phyloP scores from a whole-genome alignment of 495 filamentous ascomycete genomes.

The Xylaria telfairii region DNA sequence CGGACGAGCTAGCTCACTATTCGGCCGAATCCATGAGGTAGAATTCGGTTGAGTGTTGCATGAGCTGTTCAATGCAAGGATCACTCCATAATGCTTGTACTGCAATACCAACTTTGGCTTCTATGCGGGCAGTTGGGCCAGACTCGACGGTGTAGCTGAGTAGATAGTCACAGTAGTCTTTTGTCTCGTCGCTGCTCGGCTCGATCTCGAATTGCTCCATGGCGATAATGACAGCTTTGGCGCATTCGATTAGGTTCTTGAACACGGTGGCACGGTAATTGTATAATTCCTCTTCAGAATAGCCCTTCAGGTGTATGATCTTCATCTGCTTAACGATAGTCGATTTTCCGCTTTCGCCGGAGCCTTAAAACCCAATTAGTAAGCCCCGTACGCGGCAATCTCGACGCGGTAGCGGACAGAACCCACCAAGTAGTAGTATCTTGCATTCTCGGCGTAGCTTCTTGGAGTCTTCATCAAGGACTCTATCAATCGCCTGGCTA shows the following conservation, averaged over 20 bases:
- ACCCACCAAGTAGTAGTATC: constrained; percentile 88
- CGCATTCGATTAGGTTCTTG: constrained; percentile 97
- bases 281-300: constrained; percentile 86
- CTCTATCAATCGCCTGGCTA: constrained; percentile 91
- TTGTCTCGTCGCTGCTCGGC: constrained; percentile 71
- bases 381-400: neutral
- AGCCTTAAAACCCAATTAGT: constrained; percentile 64
- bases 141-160: constrained; percentile 88
- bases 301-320: constrained; percentile 98
- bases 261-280: constrained; percentile 95
- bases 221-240: constrained; percentile 85
- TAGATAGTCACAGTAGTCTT: constrained; percentile 77
- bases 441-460: constrained; percentile 96
- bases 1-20: constrained; percentile 70
- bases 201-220: constrained; percentile 88
- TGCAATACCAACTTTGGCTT: constrained; percentile 78
- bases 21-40: constrained; percentile 99
- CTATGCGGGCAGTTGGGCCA: constrained; percentile 81
- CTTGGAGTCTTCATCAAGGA: constrained; percentile 89
- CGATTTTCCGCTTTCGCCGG: constrained; percentile 97
- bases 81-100: constrained; percentile 91
- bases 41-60: constrained; percentile 97
- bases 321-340: constrained; percentile 99
- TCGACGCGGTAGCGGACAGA: neutral
- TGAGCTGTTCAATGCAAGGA: constrained; percentile 77